phyloP scores from a whole-genome alignment of 768 basidiomycete genomes.

The Pulveroboletus ravenelii region DNA sequence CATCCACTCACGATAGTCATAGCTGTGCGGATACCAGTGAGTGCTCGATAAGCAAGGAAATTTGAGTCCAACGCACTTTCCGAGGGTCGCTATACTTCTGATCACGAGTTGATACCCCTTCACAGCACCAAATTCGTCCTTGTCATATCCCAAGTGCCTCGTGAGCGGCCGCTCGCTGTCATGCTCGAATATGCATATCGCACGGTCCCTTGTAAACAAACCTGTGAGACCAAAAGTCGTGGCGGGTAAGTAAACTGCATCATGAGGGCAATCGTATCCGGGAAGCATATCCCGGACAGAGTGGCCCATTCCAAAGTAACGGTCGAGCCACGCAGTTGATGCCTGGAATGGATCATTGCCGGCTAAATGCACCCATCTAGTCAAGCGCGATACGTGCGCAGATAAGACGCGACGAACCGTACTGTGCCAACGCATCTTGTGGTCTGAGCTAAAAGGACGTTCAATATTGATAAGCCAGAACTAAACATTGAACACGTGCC shows the following conservation, averaged over 20 bases:
- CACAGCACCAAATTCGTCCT: constrained; percentile 56
- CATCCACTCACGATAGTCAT: constrained; percentile 47
- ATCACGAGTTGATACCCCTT: constrained; percentile 57
- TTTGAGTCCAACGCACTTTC: constrained; percentile 44
- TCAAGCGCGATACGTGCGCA: background rate
- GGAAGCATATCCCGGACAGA: constrained; percentile 57
- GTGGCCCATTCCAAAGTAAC: constrained; percentile 60
- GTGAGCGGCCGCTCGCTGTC: constrained; percentile 55
- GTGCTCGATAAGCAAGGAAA: background rate
- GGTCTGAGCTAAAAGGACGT: constrained; percentile 40
- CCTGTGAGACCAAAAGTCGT: constrained; percentile 47
- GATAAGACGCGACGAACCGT: constrained; percentile 33
- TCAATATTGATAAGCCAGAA: background rate
- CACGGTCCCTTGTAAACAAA: constrained; percentile 42
- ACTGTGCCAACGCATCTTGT: constrained; percentile 61
- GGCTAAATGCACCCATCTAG: constrained; percentile 29
- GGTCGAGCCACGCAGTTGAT: constrained; percentile 58
- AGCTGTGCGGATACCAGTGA: constrained; percentile 32
- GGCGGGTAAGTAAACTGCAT: constrained; percentile 56
- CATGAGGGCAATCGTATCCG: constrained; percentile 63
- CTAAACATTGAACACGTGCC: constrained; percentile 22
- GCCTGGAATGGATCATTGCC: constrained; percentile 60
- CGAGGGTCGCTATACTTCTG: constrained; percentile 54
- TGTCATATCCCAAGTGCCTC: constrained; percentile 49
- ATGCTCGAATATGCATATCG: constrained; percentile 62